Evolutionary conservation across 768 basidiomycete species (phyloP).

Genomic region (Termitomyces sp.): DNA sequence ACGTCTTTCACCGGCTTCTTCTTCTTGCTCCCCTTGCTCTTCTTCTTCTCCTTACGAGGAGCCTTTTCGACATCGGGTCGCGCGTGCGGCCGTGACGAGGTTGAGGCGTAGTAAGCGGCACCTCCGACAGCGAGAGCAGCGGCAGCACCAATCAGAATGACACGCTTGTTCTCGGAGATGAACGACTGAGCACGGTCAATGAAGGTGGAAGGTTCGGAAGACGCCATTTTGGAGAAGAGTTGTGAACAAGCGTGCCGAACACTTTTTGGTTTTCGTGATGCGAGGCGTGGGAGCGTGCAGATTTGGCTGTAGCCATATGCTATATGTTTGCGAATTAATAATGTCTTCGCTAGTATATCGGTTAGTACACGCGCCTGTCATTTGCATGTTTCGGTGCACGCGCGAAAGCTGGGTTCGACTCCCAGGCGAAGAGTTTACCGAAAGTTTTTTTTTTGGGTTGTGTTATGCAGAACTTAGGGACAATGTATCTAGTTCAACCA

Average conservation of each 20-base stretch:
- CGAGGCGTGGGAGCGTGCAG: not conserved
- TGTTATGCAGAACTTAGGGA: too few relatives aligned
- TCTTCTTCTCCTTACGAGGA: slow-evolving; percentile 40
- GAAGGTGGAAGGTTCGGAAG: slow-evolving; percentile 20
- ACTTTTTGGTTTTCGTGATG: slow-evolving; percentile 7
- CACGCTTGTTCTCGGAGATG: slow-evolving; percentile 73
- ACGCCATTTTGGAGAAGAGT: slow-evolving; percentile 10
- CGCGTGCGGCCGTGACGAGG: slow-evolving; percentile 34
- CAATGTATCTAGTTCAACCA: too few relatives aligned
- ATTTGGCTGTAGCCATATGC: not conserved
- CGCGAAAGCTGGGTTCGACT: slow-evolving; percentile 5
- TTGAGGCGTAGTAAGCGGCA: slow-evolving; percentile 69
- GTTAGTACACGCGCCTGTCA: slow-evolving; percentile 7
- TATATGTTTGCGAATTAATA: too few relatives aligned
- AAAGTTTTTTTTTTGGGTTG: too few relatives aligned
- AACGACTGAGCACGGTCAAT: slow-evolving; percentile 64
- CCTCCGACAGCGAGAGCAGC: slow-evolving; percentile 68
- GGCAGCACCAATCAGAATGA: slow-evolving; percentile 65
- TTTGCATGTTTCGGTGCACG: not conserved
- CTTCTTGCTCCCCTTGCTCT: slow-evolving; percentile 44
- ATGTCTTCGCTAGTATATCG: slow-evolving; percentile 5
- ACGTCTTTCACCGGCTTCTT: slow-evolving; percentile 52
- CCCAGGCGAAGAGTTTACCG: not conserved
- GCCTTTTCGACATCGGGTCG: slow-evolving; percentile 38
- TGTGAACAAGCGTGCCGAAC: not conserved